Base-by-base conservation (phyloP, 2,329 filamentous ascomycete species). In the Colletotrichum theobromicola region DNA sequence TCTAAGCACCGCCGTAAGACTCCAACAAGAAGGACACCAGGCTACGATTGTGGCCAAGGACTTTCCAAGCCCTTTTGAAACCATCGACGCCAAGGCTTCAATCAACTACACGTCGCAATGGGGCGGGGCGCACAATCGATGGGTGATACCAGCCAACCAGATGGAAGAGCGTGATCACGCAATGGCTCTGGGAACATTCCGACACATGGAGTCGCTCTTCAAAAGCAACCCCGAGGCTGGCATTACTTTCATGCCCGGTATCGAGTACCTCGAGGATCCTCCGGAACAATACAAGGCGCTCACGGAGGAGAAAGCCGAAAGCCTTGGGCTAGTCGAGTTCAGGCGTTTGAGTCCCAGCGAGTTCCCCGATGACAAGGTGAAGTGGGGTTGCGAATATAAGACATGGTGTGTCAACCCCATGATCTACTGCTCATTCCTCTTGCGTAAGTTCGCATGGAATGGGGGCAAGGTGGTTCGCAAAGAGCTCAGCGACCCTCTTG, bases 31-130 rank as follows among this genome's bases (percentile, higher is more conserved):
- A 18, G 83, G 83, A 30, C 81, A 84, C 78, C 65, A 75, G 64
- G 84, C 89, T 15, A 85, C 84, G 21, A 83, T 89, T 62, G 76
- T 89, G 4, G 87, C 87, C 24, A 82, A 81, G 42, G 85, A 88
- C 79, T 86, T 89, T 62, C 87, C 87, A 12, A 80, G 79, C n/a
- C 84, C 87, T 12, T 87, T 84, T 61, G 87, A 88, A 78, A 84
- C 85, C 15, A 82, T 86, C 37, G 84, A 87, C 72, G 78, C 83
- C 7, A 75, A 74, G 16, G 75, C 81, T 1, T 81, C 84, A 70
- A 86, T 89, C 78, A 85, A 91, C 82, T 91, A 87, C 79, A 88
- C 89, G 16, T 91, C 89, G 34, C 88, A 89, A 66, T 91, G 89
- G 89, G 89, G 86, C 42, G 89, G 89, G 13, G 89, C 89, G 3